phyloP scores from a whole-genome alignment of 768 basidiomycete species.

The Pisolithus sp. region DNA sequence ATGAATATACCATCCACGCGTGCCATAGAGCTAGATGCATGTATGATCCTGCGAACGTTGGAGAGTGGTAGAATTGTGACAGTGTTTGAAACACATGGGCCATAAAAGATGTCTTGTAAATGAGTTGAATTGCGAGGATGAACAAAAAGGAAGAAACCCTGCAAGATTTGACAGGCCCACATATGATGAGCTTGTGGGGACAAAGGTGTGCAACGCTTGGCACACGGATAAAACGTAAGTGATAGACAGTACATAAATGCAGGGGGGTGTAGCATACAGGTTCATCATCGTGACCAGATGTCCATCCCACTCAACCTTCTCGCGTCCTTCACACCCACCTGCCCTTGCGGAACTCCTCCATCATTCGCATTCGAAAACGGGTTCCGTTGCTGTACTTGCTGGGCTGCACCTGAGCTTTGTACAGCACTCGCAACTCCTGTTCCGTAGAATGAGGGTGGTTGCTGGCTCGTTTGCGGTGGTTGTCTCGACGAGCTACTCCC shows the following conservation, averaged over 20 bases:
- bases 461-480: conserved; percentile 41
- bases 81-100: neutral
- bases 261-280: neutral
- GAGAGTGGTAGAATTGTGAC: neutral
- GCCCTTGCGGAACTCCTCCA: conserved; percentile 34
- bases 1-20: neutral
- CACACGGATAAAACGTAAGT: too few species aligned
- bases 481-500: conserved; percentile 31
- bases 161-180: too few species aligned
- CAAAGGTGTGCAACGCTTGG: neutral
- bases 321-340: conserved; percentile 44
- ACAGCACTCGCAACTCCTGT: conserved; percentile 50
- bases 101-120: conserved; percentile 16
- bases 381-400: conserved; percentile 32
- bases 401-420: conserved; percentile 22
- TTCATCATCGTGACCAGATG: conserved; percentile 62
- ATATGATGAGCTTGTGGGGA: too few species aligned
- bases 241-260: conserved; percentile 4
- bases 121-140: conserved; percentile 9
- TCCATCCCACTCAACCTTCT: conserved; percentile 64
- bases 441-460: conserved; percentile 64
- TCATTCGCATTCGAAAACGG: conserved; percentile 38
- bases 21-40: neutral
- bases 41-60: neutral
- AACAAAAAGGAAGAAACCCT: neutral